phyloP scores from a whole-genome alignment of 192 early-diverging fungal genomes.

The Gonapodya sp. region DNA sequence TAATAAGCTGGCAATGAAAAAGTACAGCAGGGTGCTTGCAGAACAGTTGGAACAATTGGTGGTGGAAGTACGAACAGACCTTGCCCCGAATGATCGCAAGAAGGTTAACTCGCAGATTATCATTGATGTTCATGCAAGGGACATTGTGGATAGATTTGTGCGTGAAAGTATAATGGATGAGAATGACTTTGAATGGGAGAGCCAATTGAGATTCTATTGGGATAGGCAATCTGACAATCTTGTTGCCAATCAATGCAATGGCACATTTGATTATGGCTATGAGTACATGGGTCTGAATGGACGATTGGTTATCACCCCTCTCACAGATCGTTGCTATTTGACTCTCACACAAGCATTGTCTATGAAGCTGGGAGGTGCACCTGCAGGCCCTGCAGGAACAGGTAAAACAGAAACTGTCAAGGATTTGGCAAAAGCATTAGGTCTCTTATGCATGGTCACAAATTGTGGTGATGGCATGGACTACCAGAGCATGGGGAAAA shows the following conservation, averaged over 20 bases:
- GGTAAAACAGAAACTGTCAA: conserved; percentile 57
- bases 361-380: conserved; percentile 54
- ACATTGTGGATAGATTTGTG: conserved; percentile 55
- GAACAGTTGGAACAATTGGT: conserved; percentile 48
- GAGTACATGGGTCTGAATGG: conserved; percentile 57
- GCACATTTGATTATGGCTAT: conserved; percentile 53
- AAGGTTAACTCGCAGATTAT: conserved; percentile 57
- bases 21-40: conserved; percentile 45
- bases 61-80: conserved; percentile 48
- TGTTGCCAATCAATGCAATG: conserved; percentile 50
- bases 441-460: conserved; percentile 57
- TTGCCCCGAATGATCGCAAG: conserved; percentile 47
- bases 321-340: conserved; percentile 51
- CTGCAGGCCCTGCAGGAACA: conserved; percentile 44
- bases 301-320: conserved; percentile 51
- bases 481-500: conserved; percentile 51
- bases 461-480: conserved; percentile 63
- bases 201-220: conserved; percentile 57
- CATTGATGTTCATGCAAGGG: conserved; percentile 54
- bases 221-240: conserved; percentile 55
- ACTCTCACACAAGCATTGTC: conserved; percentile 53
- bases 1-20: conserved; percentile 53
- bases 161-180: conserved; percentile 43
- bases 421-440: conserved; percentile 54
- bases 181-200: conserved; percentile 57